Conservation (phyloP, 495 filamentous ascomycete species). For the Penicillium salamii region DNA sequence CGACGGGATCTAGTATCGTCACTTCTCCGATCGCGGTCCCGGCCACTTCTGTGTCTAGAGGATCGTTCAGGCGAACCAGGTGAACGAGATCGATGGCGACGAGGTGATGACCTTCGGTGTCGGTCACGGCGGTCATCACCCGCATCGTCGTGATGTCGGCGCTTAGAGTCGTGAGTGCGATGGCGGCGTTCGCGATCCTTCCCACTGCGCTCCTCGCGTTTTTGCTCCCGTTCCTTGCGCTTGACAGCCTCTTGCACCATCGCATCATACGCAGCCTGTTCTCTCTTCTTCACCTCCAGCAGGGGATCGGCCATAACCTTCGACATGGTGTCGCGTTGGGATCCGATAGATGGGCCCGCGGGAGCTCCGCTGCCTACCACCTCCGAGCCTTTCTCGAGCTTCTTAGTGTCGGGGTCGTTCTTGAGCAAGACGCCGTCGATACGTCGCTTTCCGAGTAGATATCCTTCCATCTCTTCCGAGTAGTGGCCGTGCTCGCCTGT, state of each 20-base stretch:
- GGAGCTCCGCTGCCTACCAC: constrained; percentile 59
- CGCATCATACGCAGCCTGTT: constrained; percentile 86
- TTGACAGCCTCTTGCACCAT: constrained; percentile 82
- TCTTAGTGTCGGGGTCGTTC: constrained; percentile 68
- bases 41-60: constrained; percentile 29
- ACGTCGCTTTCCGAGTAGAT: constrained; percentile 85
- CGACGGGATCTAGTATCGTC: constrained; percentile 17
- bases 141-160: constrained; percentile 27
- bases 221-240: constrained; percentile 64
- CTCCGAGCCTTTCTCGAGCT: constrained; percentile 75
- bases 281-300: constrained; percentile 85
- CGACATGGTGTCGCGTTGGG: constrained; percentile 66
- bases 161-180: constrained; percentile 24
- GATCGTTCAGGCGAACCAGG: constrained; percentile 26
- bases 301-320: constrained; percentile 91
- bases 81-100: constrained; percentile 37
- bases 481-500: constrained; percentile 75
- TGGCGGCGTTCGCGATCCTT: constrained; percentile 17
- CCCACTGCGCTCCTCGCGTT: constrained; percentile 37
- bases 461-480: constrained; percentile 91
- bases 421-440: constrained; percentile 84
- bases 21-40: constrained; percentile 20
- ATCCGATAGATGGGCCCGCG: constrained; percentile 59
- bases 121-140: constrained; percentile 29
- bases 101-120: constrained; percentile 21